These are phyloP conservation scores for Metschnikowia reukaufii DNA, from an alignment of 805 yeast genomes.

Conservation along the genomic window DNA sequence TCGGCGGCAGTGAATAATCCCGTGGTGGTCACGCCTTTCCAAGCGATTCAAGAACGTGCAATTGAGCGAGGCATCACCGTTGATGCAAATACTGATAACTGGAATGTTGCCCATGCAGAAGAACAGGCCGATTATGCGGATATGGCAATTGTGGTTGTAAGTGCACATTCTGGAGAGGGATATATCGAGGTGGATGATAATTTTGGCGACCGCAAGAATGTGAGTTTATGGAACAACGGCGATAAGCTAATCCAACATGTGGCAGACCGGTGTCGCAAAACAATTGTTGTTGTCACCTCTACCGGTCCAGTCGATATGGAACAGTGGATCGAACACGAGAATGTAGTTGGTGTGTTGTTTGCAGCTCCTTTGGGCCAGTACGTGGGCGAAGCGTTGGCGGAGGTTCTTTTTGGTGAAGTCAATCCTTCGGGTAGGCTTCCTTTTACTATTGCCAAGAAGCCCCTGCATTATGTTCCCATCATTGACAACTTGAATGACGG, in stretches of 20 bases:
- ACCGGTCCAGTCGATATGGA: constrained; percentile 64
- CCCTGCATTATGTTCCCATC: constrained; percentile 47
- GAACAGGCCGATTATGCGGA: constrained; percentile 51
- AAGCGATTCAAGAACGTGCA: constrained; percentile 52
- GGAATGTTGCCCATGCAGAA: constrained; percentile 45
- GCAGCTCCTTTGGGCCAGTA: constrained; percentile 59
- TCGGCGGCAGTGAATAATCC: constrained; percentile 60
- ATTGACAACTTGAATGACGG: constrained; percentile 33
- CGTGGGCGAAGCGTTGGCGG: constrained; percentile 58
- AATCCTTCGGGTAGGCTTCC: constrained; percentile 66
- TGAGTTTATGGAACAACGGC: constrained; percentile 56
- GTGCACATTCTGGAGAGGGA: constrained; percentile 60
- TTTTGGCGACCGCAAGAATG: constrained; percentile 56
- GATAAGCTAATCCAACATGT: constrained; percentile 52
- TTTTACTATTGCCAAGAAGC: constrained; percentile 58
- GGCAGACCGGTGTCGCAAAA: constrained; percentile 51
- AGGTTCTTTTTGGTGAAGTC: constrained; percentile 58
- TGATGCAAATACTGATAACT: constrained; percentile 46
- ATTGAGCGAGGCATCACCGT: constrained; percentile 45
- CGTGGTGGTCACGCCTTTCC: constrained; percentile 56
- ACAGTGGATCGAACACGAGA: constrained; percentile 55
- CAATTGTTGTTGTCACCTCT: constrained; percentile 58
- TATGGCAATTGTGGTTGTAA: constrained; percentile 53
- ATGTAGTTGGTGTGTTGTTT: constrained; percentile 56
- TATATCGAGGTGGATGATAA: constrained; percentile 57